Evolutionary conservation across 1,284 basidiomycete species (phyloP).

Genomic region (Cryptococcus depauperatus): DNA sequence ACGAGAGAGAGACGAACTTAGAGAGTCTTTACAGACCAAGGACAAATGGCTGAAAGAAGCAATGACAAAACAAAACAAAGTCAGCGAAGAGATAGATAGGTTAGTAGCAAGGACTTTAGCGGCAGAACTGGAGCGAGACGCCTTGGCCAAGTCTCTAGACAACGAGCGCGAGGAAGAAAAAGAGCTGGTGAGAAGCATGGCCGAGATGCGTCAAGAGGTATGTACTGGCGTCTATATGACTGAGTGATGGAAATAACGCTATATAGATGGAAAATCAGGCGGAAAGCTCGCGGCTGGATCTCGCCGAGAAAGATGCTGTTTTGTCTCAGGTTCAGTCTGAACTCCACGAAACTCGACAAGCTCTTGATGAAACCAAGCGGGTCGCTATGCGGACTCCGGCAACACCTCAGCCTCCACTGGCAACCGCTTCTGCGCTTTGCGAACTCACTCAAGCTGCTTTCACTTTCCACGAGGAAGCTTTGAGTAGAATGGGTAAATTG

Average conservation of each 20-base stretch:
- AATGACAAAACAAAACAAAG: neutral
- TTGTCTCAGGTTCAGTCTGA: neutral
- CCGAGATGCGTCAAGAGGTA: constrained; percentile 3
- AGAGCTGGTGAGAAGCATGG: constrained; percentile 1
- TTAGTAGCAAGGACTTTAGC: constrained; percentile 4
- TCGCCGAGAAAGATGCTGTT: too few species aligned
- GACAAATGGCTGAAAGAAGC: constrained; percentile 3
- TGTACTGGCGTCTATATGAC: neutral
- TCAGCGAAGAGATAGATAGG: constrained; percentile 4
- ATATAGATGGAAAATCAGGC: neutral
- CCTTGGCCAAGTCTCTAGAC: constrained; percentile 1
- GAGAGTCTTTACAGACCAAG: neutral
- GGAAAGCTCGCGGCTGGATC: too few species aligned
- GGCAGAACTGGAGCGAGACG: constrained; percentile 9
- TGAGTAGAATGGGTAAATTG: constrained; percentile 9
- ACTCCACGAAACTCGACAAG: neutral
- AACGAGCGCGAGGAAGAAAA: constrained; percentile 1
- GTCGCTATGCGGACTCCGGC: too few species aligned
- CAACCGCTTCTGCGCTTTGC: constrained; percentile 1
- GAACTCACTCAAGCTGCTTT: constrained; percentile 5
- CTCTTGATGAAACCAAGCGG: too few species aligned
- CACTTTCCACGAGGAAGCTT: constrained; percentile 14
- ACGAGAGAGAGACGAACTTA: constrained; percentile 5
- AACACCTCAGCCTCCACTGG: neutral
- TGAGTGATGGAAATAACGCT: neutral